These are phyloP conservation scores for Lachancea kluyveri DNA, from an alignment of 805 yeast species.

Conservation along the genomic window DNA sequence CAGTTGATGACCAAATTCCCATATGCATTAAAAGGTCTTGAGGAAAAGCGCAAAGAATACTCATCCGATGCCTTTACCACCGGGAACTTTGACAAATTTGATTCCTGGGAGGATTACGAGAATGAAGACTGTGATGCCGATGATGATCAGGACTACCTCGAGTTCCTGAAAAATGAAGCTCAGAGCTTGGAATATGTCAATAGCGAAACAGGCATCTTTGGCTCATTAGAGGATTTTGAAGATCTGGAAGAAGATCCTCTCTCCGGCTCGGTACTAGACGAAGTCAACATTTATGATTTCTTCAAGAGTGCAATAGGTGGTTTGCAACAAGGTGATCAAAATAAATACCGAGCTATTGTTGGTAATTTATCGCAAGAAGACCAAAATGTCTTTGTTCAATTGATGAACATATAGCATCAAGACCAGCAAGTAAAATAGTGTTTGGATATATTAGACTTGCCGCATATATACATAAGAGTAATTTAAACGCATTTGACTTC, in stretches of 20 bases:
- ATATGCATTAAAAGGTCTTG: slow-evolving; percentile 58
- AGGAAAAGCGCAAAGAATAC: slow-evolving; percentile 54
- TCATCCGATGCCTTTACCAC: slow-evolving; percentile 31
- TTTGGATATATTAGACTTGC: too few relatives aligned
- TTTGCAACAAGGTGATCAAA: slow-evolving; percentile 43
- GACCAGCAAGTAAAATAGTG: too few relatives aligned
- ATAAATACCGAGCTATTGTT: slow-evolving; percentile 44
- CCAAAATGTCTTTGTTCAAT: slow-evolving; percentile 27
- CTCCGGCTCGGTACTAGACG: slow-evolving; percentile 73
- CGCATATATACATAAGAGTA: too few relatives aligned
- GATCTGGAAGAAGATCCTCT: slow-evolving; percentile 79
- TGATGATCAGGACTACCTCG: slow-evolving; percentile 39
- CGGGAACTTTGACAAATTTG: slow-evolving; percentile 27
- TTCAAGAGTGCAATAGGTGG: slow-evolving; percentile 50
- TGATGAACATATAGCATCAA: slow-evolving; percentile 13
- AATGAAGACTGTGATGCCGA: slow-evolving; percentile 35
- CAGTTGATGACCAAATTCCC: slow-evolving; percentile 58
- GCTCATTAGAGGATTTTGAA: slow-evolving; percentile 51
- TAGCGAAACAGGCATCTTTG: slow-evolving; percentile 29
- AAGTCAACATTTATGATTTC: slow-evolving; percentile 60
- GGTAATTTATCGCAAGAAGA: slow-evolving; percentile 35
- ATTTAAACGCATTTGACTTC: too few relatives aligned
- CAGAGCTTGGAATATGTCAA: slow-evolving; percentile 31
- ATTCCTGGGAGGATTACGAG: slow-evolving; percentile 24
- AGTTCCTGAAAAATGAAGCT: slow-evolving; percentile 42